Percentiles rank a stretch among this genome's conserved stretches.
Conservation (phyloP, 768 basidiomycete species). For the Mycena vulgaris region DNA sequence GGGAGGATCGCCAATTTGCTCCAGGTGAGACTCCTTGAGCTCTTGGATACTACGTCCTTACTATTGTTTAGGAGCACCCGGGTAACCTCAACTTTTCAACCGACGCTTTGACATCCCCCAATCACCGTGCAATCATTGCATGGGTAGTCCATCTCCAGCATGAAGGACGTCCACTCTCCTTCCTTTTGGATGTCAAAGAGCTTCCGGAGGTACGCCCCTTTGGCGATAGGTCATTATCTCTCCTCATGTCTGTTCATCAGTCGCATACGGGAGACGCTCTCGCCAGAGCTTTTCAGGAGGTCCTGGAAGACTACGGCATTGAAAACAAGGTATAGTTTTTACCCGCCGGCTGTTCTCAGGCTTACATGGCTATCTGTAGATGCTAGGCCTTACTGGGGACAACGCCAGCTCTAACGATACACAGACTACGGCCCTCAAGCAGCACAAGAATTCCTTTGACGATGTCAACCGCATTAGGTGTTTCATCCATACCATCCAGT, state of each 20-base stretch:
- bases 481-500: constrained; percentile 28
- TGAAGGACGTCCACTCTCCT: constrained; percentile 43
- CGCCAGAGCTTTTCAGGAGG: constrained; percentile 49
- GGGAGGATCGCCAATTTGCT: not conserved
- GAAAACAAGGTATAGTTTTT: constrained; percentile 49
- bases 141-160: constrained; percentile 52
- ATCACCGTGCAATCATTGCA: constrained; percentile 51
- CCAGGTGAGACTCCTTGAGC: not conserved
- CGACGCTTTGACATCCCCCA: constrained; percentile 57
- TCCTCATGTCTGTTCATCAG: not conserved
- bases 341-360: not conserved
- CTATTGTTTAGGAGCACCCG: constrained; percentile 42
- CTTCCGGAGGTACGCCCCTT: constrained; percentile 42
- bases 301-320: constrained; percentile 55
- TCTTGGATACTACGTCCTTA: not conserved
- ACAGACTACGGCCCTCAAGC: not conserved
- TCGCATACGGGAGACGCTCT: constrained; percentile 56
- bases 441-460: constrained; percentile 3
- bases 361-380: not conserved
- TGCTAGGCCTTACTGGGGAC: constrained; percentile 20
- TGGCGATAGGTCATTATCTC: not conserved
- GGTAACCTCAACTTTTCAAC: constrained; percentile 51
- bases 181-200: constrained; percentile 57
- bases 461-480: constrained; percentile 15
- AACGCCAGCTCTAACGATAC: constrained; percentile 34